A percentile compares a stretch with the other conserved stretches of the same genome.
Evolutionary conservation across 2,329 filamentous ascomycete genomes (phyloP).

Genomic region (Penicillium sp.): DNA sequence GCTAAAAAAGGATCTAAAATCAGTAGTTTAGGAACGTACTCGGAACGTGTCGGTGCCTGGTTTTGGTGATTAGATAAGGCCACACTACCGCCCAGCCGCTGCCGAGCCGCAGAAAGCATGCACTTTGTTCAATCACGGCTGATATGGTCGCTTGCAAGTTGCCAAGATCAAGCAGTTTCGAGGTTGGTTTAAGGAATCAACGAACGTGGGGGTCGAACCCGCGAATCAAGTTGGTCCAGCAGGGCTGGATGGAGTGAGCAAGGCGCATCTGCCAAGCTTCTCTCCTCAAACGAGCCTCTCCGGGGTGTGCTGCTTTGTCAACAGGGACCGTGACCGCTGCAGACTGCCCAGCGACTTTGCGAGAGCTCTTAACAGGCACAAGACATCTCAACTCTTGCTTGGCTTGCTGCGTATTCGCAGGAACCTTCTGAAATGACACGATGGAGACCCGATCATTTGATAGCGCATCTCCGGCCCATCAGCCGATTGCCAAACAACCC

Average conservation of each 20-base stretch:
- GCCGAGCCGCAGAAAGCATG: too few species aligned
- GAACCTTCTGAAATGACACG: too few species aligned
- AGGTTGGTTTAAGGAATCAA: constrained; percentile 24
- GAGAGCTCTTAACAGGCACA: background rate
- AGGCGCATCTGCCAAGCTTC: background rate
- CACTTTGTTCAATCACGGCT: too few species aligned
- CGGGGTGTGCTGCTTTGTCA: too few species aligned
- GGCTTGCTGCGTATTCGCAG: too few species aligned
- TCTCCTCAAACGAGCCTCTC: too few species aligned
- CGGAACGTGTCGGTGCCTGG: too few species aligned
- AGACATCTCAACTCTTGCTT: background rate
- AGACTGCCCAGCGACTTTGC: background rate
- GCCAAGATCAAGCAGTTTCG: constrained; percentile 12
- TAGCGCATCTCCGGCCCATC: constrained; percentile 3
- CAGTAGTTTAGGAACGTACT: too few species aligned
- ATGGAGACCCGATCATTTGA: constrained; percentile 12
- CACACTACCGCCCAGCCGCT: too few species aligned
- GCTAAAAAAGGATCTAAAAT: too few species aligned
- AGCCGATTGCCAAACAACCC: constrained; percentile 31
- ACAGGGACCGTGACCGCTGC: too few species aligned
- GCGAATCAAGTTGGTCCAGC: constrained; percentile 49
- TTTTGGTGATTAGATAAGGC: too few species aligned
- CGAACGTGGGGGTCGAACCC: constrained; percentile 41
- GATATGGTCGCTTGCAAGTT: background rate
- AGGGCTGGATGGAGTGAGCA: constrained; percentile 9